Evolutionary conservation across 2,329 filamentous ascomycete genomes (phyloP), one percentile per base, ranked within the genome.

Genomic region (Neonectria punicea): DNA sequence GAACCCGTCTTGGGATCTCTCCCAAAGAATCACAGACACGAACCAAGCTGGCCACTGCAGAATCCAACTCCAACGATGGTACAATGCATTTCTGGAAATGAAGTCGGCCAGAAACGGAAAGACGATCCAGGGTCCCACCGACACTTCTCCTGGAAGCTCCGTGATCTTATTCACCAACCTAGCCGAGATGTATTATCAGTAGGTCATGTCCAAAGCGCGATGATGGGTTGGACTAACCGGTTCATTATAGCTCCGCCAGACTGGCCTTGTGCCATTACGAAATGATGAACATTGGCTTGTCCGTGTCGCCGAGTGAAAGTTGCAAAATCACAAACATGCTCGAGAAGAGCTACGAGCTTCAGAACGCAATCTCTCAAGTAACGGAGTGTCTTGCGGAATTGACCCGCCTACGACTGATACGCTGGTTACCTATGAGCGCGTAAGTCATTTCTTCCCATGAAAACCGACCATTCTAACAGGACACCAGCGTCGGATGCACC

Each of bases 111-210:
- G 69, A 1, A 63, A 65, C 3, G 63, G 70, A 32, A 66, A 68
- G 9, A 25, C 50, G 6, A 46, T 50, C 0, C 60, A 67, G 9
- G 53, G 58, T 5, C 36, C 55, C 3, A 30, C n/a, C 3, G 22
- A 32, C 2, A 44, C 63, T 11, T 64, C 66, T 1, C 36, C 64
- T 1, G 44, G 63, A 0, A 54, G 61, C 1, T 74, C 72, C 0
- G 72, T 74, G 0, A 36, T 66, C 0, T 11, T 74, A 2, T 74
- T 73, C 9, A 72, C 67, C 1, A 73, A 74, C 22, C 54, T 74
- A 2, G 65, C 73, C 5, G 72, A 74, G 60, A 74, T 74, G 70
- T 74, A 74, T 8, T 74, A 74, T 9, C 72, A 74, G 72, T 74
- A 14, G 65, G 72, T 67, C 22, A 30, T 18, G 2, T 9, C 0